Base-by-base conservation (phyloP, 371 early-diverging fungal species). In the Mucor irregularis region DNA sequence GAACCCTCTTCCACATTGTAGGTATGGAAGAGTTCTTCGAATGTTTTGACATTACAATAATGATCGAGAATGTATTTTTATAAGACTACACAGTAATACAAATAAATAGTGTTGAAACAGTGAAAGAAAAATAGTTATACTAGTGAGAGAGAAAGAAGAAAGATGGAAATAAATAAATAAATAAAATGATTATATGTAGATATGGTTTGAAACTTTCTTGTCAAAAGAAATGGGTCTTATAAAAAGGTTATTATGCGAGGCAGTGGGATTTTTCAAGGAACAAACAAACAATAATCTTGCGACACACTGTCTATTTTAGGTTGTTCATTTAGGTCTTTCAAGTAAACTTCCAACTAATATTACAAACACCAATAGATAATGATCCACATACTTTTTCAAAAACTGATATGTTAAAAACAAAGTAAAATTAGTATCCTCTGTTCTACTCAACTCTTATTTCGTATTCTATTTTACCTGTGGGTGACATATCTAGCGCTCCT, bases 401-500 rank as follows among this genome's bases (percentile, higher is more conserved):
- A 6, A 53, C 63, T 62, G 52, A 21, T 2, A 30, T 31, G 10
- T 21, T 13, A 26, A n/a, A 25, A 57, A 28, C 5, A 49, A 34
- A 19, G n/a, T 22, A 30, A 33, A 24, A 47, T 3, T 1, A 19
- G 22, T 9, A 39, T 19, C n/a, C 16, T 2, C 6, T 37, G 13
- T n/a, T 37, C 2, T 37, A n/a, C 10, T 3, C 7, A 42, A 17
- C 21, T 2, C 21, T 11, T 9, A 42, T 5, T n/a, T n/a, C n/a
- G 3, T 16, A 25, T 7, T n/a, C 19, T 4, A 16, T 25, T 37
- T 66, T 71, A 74, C 71, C 63, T 53, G 53, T 44, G 11, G 70
- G 66, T 17, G 76, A 73, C 64, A 70, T 51, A 45, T 75, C 76
- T 14, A 78, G 61, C 42, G 69, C 55, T 11, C 69, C 71, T 68